Conservation (phyloP, 164 flowering plant species). For the Houttuynia cordata region DNA sequence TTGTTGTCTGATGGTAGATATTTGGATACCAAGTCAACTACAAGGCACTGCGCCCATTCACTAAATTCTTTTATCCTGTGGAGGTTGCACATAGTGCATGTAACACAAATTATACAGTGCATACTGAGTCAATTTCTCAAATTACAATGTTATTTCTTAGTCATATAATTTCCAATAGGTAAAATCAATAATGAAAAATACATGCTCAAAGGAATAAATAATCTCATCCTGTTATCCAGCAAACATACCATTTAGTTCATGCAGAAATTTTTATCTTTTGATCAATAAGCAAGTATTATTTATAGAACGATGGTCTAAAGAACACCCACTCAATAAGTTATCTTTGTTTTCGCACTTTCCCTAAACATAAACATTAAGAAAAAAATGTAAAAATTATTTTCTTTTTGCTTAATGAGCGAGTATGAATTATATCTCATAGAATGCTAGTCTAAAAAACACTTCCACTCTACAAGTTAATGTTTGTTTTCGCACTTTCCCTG, state of each 20-base stretch:
- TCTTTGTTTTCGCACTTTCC: too few relatives aligned
- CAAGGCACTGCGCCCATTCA: constrained; percentile 98
- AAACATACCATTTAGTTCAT: too few relatives aligned
- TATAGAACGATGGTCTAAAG: background rate
- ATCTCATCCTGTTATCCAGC: background rate
- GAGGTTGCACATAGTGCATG: background rate
- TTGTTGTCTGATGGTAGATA: constrained; percentile 83
- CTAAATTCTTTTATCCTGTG: constrained; percentile 88
- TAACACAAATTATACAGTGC: background rate
- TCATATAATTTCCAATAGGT: background rate
- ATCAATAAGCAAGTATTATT: too few relatives aligned
- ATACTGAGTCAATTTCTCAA: background rate
- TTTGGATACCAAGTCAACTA: constrained; percentile 78
- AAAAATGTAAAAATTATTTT: too few relatives aligned
- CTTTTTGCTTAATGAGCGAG: too few relatives aligned
- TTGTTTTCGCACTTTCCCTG: too few relatives aligned
- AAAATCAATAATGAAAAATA: too few relatives aligned
- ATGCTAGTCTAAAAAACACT: too few relatives aligned
- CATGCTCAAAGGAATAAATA: background rate
- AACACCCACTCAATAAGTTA: background rate
- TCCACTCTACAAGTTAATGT: background rate
- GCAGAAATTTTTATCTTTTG: too few relatives aligned
- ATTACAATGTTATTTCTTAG: background rate
- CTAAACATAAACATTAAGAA: too few relatives aligned
- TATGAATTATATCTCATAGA: background rate